Evolutionary conservation across 2,329 filamentous ascomycete species (phyloP), one percentile per base, ranked within the genome.

Genomic region (Penicillium decumbens): DNA sequence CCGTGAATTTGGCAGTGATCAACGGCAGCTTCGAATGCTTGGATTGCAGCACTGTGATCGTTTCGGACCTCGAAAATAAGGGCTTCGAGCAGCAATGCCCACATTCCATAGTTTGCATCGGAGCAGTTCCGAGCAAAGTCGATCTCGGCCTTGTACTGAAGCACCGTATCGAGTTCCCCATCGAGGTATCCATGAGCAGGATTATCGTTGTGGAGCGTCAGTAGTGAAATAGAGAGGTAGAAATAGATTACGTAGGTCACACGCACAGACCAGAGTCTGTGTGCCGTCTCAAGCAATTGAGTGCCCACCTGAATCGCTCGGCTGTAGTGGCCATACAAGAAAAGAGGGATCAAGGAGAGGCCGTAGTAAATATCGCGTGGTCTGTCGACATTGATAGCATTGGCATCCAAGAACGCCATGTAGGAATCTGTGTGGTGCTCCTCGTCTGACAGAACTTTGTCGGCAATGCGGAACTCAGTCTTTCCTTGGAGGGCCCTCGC

Each of bases 401-500:
- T 70, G 25, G 69, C 66, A 8, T 78, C 64, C 45, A 75, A 72
- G 10, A 73, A 69, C 1, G 61, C 61, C 53, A 80, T 66, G 57
- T 82, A 85, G 1, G 71, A 68, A 27, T 64, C 62, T 18, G 74
- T 74, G 40, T 75, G 68, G 61, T 84, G 80, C n/a, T 76, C 65
- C 8, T 75, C 65, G 53, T 84, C 82, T 32, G 74, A 76, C 56
- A 84, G 69, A 6, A 83, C 64, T 15, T 71, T 69, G 2, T 75
- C 67, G 5, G 78, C 65, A 33, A 69, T 65, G n/a, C 70, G 66
- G 38, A 68, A 71, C 3, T 71, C 68, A 0, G 82, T 85, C 59
- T 83, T 85, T 24, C 82, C 82, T 63, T 83, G 80, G 13, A 85
- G 62, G 10, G 82, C 81, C 48, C 80, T 74, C 9, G 74, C 69